phyloP scores from a whole-genome alignment of 2,329 filamentous ascomycete genomes.

The Paracorniculantispora psalliotae region DNA sequence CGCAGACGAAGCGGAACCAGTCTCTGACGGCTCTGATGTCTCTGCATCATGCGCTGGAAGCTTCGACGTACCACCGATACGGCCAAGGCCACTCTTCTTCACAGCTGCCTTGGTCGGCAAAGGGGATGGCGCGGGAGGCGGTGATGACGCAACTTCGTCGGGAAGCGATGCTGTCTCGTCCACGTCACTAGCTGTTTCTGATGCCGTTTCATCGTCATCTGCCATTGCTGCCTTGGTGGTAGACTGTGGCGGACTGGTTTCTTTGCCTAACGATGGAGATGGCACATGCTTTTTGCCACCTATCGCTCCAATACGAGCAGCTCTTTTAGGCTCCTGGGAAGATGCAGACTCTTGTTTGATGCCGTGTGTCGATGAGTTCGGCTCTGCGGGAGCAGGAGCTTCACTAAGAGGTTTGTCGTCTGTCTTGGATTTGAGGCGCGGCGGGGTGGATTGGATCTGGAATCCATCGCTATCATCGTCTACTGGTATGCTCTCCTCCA shows the following conservation, averaged over 20 bases:
- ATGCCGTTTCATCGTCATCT: conserved; percentile 34
- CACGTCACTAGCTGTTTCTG: conserved; percentile 33
- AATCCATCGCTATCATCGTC: conserved; percentile 38
- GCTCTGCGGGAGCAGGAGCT: not conserved
- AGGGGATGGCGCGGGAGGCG: conserved; percentile 17
- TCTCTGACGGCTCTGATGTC: conserved; percentile 3
- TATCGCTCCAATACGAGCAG: conserved; percentile 31
- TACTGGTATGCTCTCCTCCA: conserved; percentile 14
- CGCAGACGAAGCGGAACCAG: not conserved
- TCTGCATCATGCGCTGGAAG: conserved; percentile 18
- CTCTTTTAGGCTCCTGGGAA: conserved; percentile 12
- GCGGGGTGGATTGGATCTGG: conserved; percentile 46
- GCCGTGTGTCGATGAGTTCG: conserved; percentile 10
- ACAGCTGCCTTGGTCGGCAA: conserved; percentile 20
- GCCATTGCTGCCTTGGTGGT: conserved; percentile 8
- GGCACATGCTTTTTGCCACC: conserved; percentile 29
- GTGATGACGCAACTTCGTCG: conserved; percentile 14
- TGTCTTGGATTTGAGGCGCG: conserved; percentile 28
- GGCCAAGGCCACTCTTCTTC: conserved; percentile 33
- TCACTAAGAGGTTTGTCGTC: not conserved
- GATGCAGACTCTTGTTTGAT: not conserved
- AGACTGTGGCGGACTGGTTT: conserved; percentile 19
- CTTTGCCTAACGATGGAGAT: conserved; percentile 5
- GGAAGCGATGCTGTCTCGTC: conserved; percentile 22
- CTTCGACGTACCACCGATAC: conserved; percentile 31